phyloP scores from a whole-genome alignment of 2,329 filamentous ascomycete species.

The Zarea fungicola region DNA sequence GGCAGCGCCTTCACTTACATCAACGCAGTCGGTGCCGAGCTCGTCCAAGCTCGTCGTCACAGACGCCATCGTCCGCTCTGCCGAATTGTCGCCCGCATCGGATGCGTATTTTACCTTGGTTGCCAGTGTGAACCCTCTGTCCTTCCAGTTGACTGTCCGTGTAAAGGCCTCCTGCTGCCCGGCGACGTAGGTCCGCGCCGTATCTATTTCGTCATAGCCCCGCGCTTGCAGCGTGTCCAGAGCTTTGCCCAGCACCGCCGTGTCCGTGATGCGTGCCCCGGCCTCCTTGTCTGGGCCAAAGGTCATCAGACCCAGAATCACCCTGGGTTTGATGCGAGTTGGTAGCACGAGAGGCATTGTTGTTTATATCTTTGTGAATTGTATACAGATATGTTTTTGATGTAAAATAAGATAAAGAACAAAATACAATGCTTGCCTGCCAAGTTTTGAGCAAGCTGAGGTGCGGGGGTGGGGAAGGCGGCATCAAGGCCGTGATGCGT shows the following conservation, averaged over 20 bases:
- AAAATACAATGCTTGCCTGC: too few species aligned
- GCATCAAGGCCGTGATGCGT: too few species aligned
- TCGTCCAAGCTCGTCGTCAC: constrained; percentile 66
- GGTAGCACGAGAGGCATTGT: constrained; percentile 43
- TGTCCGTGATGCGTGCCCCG: constrained; percentile 67
- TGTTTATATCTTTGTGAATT: neutral
- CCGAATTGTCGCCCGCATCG: constrained; percentile 54
- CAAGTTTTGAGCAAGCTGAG: neutral
- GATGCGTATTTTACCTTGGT: constrained; percentile 69
- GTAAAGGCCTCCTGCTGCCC: constrained; percentile 77
- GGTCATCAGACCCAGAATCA: constrained; percentile 84
- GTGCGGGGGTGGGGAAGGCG: too few species aligned
- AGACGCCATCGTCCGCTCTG: constrained; percentile 57
- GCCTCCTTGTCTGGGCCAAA: constrained; percentile 59
- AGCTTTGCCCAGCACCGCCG: constrained; percentile 61
- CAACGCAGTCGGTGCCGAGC: constrained; percentile 66
- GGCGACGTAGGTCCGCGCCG: constrained; percentile 67
- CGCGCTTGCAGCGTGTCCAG: constrained; percentile 72
- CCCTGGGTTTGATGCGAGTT: constrained; percentile 48
- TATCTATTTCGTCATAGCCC: constrained; percentile 82
- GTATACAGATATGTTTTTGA: neutral
- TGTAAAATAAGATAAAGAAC: too few species aligned
- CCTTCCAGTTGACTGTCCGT: constrained; percentile 68
- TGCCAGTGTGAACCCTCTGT: constrained; percentile 69
- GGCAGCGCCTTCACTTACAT: constrained; percentile 46